Evolutionary conservation across 768 basidiomycete genomes (phyloP).

Genomic region (Boletus subparvulus): DNA sequence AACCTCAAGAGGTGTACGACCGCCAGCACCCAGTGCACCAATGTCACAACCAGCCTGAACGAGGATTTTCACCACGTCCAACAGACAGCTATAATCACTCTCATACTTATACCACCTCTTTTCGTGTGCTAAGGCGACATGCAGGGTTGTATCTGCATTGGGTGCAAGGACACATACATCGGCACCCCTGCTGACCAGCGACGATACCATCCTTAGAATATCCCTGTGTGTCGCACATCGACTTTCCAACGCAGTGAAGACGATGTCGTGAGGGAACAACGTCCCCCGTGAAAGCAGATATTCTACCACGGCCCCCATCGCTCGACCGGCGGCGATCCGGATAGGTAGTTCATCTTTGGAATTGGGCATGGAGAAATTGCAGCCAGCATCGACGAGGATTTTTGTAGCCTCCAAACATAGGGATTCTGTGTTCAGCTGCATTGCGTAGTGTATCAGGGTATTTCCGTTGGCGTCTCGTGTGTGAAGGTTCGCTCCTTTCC

Average conservation of each 20-base stretch:
- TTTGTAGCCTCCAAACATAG: background rate
- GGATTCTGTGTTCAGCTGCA: background rate
- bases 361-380: background rate
- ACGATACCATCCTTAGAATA: background rate
- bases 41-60: background rate
- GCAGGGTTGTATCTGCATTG: background rate
- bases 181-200: background rate
- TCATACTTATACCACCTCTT: background rate
- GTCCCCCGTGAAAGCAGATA: background rate
- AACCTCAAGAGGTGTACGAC: background rate
- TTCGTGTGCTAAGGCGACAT: background rate
- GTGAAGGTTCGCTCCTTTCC: background rate
- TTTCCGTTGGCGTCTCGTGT: background rate
- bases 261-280: background rate
- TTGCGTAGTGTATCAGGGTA: background rate
- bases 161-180: background rate
- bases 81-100: background rate
- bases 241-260: background rate
- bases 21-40: background rate
- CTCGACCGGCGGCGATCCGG: background rate
- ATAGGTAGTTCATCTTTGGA: background rate
- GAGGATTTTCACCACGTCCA: background rate
- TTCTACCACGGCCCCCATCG: background rate
- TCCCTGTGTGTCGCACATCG: rapidly evolving
- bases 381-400: background rate